These are phyloP conservation scores for Raffaelea albimanens DNA, from an alignment of 2,329 filamentous ascomycete species.

Conservation along the genomic window DNA sequence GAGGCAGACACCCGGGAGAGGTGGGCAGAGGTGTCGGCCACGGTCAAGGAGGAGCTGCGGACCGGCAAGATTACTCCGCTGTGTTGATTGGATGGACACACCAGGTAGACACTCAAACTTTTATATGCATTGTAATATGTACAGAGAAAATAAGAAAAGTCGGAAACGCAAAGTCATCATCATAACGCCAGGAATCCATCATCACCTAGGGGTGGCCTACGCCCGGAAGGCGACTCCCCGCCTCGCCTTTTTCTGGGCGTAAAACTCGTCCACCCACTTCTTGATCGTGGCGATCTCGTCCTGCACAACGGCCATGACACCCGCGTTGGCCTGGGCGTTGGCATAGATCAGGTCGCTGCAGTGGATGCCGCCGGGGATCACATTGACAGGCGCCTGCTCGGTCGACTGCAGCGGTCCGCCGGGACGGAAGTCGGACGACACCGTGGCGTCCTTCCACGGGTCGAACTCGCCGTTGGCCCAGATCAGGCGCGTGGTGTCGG, in stretches of 20 bases:
- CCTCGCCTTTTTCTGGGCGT: conserved; percentile 12
- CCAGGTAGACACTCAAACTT: too few species aligned
- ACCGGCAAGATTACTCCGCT: conserved; percentile 27
- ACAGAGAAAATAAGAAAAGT: too few species aligned
- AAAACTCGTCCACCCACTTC: conserved; percentile 44
- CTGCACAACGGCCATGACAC: conserved; percentile 38
- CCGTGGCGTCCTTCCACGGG: conserved; percentile 30
- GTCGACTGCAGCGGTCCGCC: conserved; percentile 27
- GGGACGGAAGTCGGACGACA: conserved; percentile 26
- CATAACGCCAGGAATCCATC: too few species aligned
- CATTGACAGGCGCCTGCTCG: conserved; percentile 21
- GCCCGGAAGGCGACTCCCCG: background rate
- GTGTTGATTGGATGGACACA: conserved; percentile 12
- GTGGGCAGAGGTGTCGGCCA: conserved; percentile 29
- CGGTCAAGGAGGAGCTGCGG: conserved; percentile 25
- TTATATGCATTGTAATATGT: too few species aligned
- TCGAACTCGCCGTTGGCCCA: conserved; percentile 31
- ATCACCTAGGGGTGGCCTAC: too few species aligned
- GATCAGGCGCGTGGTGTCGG: conserved; percentile 28
- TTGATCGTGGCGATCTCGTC: conserved; percentile 40
- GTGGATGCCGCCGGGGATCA: conserved; percentile 27
- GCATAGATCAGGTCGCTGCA: conserved; percentile 29
- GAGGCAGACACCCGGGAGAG: conserved; percentile 31
- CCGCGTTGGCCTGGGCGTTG: conserved; percentile 42
- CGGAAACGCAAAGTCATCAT: too few species aligned